Conservation (phyloP, 2,329 filamentous ascomycete species). For the Colletotrichum tofieldiae region DNA sequence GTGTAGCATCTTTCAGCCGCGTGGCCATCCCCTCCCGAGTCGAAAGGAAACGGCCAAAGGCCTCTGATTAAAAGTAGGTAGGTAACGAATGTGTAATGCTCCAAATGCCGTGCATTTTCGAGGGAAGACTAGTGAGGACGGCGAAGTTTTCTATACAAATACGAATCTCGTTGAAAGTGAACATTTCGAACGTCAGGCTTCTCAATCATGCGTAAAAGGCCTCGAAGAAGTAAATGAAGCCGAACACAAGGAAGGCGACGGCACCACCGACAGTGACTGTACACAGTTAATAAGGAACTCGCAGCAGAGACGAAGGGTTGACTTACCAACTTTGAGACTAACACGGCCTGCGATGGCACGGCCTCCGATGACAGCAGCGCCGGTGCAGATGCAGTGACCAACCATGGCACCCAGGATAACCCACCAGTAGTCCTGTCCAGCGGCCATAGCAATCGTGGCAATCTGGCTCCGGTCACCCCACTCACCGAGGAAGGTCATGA, state of each 20-base stretch:
- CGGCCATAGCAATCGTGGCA: conserved; percentile 98
- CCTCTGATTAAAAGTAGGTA: conserved; percentile 27
- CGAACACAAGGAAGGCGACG: conserved; percentile 90
- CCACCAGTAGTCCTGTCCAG: conserved; percentile 99
- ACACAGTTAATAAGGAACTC: conserved; percentile 45
- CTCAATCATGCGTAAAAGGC: conserved; percentile 71
- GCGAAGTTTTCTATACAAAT: conserved; percentile 33
- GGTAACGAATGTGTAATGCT: conserved; percentile 21
- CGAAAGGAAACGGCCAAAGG: conserved; percentile 1
- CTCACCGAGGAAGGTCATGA: conserved; percentile 98
- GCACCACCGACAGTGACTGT: conserved; percentile 94
- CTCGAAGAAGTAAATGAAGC: conserved; percentile 91
- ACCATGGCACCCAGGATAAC: conserved; percentile 90
- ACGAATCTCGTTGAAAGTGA: conserved; percentile 6
- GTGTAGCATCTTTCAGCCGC: conserved; percentile 26
- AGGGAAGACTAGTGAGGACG: conserved; percentile 13
- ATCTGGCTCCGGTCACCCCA: conserved; percentile 99
- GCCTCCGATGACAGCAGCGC: conserved; percentile 91
- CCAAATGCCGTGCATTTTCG: background rate
- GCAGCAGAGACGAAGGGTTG: conserved; percentile 8
- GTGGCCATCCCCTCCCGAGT: background rate
- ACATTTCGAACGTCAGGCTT: background rate
- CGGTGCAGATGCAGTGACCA: conserved; percentile 92
- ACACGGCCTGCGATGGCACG: conserved; percentile 93
- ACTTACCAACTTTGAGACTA: conserved; percentile 95